phyloP scores from a whole-genome alignment of 75 land plant genomes.

The Cryptomeria japonica region DNA sequence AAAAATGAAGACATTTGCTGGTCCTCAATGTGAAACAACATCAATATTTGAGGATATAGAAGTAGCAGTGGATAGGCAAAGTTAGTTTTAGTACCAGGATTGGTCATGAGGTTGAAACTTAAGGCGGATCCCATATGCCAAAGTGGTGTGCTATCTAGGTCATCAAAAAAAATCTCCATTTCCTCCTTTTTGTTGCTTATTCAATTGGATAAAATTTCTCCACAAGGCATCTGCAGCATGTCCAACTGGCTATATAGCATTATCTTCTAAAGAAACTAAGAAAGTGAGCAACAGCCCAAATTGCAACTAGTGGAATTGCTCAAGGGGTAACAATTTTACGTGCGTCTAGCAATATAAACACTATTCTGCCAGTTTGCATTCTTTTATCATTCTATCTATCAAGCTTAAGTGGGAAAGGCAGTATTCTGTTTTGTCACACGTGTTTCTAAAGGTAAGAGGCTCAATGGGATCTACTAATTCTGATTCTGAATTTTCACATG shows the following conservation, averaged over 20 bases:
- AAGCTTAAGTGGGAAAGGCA: conserved; percentile 28
- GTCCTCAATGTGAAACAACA: conserved; percentile 29
- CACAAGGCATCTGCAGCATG: background rate
- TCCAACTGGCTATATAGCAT: background rate
- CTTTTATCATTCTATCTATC: conserved; percentile 18
- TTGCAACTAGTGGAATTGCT: background rate
- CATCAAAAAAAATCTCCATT: background rate
- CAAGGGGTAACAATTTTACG: background rate
- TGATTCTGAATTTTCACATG: conserved; percentile 22
- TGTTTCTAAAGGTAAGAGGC: conserved; percentile 12
- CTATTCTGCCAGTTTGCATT: background rate
- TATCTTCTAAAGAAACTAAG: background rate
- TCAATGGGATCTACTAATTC: conserved; percentile 18
- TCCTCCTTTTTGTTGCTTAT: conserved; percentile 1
- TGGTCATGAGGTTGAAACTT: background rate
- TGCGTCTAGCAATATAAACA: background rate
- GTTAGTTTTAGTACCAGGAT: background rate
- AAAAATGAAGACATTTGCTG: conserved; percentile 74
- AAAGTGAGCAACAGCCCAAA: background rate
- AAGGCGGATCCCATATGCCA: background rate
- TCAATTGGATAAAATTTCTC: background rate
- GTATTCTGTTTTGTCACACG: conserved; percentile 22
- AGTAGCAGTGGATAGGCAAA: background rate
- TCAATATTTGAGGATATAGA: conserved; percentile 40
- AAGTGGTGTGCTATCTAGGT: background rate